These are phyloP conservation scores for Irpex sp. DNA, from an alignment of 1,284 basidiomycete genomes.

Conservation along the genomic window DNA sequence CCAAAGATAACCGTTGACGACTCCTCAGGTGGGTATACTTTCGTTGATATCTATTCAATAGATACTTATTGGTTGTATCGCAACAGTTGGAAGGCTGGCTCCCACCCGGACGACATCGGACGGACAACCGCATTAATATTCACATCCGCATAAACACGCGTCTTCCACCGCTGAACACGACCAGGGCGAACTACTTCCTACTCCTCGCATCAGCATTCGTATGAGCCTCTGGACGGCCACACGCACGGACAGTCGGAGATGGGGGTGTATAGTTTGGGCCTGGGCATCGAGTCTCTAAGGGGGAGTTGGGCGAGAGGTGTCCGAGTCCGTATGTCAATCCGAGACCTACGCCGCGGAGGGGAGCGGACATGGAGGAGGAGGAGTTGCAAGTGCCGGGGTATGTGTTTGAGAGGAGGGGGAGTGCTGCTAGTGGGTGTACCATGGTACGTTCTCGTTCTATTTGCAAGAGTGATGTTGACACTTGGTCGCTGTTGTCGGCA, in stretches of 20 bases:
- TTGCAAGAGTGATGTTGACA: not conserved
- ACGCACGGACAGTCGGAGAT: not conserved
- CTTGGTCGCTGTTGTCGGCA: not conserved
- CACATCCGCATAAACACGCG: conserved; percentile 20
- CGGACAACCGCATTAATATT: too few relatives aligned
- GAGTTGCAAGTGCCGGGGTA: conserved; percentile 18
- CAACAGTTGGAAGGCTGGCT: too few relatives aligned
- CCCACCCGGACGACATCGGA: too few relatives aligned
- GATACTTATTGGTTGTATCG: too few relatives aligned
- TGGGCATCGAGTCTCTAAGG: conserved; percentile 6
- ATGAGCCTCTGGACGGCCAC: not conserved
- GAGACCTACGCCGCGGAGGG: not conserved
- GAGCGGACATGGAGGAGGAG: not conserved
- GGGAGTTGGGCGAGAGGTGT: conserved; percentile 6
- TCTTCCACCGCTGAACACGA: conserved; percentile 22
- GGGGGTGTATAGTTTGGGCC: not conserved
- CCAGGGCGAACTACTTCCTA: not conserved
- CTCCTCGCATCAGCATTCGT: not conserved
- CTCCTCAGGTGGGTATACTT: too few relatives aligned
- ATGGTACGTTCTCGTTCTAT: conserved; percentile 15
- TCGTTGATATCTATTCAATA: too few relatives aligned
- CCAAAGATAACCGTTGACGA: too few relatives aligned
- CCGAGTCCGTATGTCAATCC: conserved; percentile 9
- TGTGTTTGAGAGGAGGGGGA: conserved; percentile 26
- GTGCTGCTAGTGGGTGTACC: conserved; percentile 22